Evolutionary conservation across 2,329 filamentous ascomycete genomes (phyloP).

Genomic region (Pestalotiopsis sp.): DNA sequence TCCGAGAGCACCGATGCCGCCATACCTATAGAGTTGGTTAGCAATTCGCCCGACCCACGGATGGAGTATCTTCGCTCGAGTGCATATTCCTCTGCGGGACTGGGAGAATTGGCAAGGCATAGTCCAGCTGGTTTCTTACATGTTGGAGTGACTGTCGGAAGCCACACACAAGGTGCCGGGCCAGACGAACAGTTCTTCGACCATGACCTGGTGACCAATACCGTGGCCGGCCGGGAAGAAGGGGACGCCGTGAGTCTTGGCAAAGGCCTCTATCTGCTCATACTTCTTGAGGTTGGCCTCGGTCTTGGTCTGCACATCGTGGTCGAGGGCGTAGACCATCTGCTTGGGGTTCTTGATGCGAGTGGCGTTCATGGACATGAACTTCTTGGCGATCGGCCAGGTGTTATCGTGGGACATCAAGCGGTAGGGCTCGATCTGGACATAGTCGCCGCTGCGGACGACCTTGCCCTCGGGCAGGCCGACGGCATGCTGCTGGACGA

Average conservation of each 20-base stretch:
- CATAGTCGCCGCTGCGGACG: conserved; percentile 81
- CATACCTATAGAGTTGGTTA: conserved; percentile 44
- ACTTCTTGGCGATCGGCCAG: conserved; percentile 74
- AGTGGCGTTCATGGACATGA: conserved; percentile 80
- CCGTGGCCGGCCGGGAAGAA: conserved; percentile 79
- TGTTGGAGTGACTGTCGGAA: conserved; percentile 76
- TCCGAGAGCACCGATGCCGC: conserved; percentile 75
- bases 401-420: conserved; percentile 89
- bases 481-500: conserved; percentile 81
- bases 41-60: too few species aligned
- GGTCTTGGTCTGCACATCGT: conserved; percentile 70
- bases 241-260: conserved; percentile 72
- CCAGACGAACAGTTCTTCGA: conserved; percentile 79
- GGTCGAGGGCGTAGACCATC: conserved; percentile 82
- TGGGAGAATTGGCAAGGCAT: too few species aligned
- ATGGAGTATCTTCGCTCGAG: too few species aligned
- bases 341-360: conserved; percentile 73
- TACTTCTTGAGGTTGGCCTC: conserved; percentile 85
- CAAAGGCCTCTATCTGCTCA: conserved; percentile 78
- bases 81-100: too few species aligned
- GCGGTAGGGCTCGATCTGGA: conserved; percentile 70
- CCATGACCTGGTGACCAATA: conserved; percentile 90
- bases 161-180: conserved; percentile 83
- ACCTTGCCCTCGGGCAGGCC: conserved; percentile 74
- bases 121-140: conserved; percentile 44